Evolutionary conservation across 192 early-diverging fungal species (phyloP), one percentile per base, ranked within the genome.

Genomic region (Dispira parvispora): DNA sequence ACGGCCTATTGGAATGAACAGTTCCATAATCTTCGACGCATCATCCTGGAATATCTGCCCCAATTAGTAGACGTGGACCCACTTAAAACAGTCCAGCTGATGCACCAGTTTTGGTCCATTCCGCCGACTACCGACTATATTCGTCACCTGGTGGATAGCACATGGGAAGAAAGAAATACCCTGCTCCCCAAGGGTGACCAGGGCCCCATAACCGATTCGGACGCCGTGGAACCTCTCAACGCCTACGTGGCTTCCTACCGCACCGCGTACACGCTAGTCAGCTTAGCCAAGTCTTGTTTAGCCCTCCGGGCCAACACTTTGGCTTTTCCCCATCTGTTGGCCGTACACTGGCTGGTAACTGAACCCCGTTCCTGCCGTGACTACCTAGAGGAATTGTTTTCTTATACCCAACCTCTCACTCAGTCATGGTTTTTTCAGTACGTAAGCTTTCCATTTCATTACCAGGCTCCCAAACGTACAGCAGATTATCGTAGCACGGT

Each of bases 281-380:
- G 8, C 0, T 45, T 14, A 11, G 58, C 26, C 8, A 0, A 8
- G 12, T 1, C 10, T 12, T 13, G 58, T 43, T 25, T 61, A 16
- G 42, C 20, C 28, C 16, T 0, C 9, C 45, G 58, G 58, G 58
- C 58, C 6, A 61, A 61, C 44, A 25, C 43, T 32, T 20, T 61
- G 18, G 58, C 43, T 5, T 61, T 61, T 38, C 38, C 58, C 42
- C 58, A 61, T 61, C 25, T 61, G 28, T n/a, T 61, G 43, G 58
- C 58, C 6, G 16, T 61, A 0, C 58, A 61, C 43, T 61, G 58
- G 58, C n/a, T 61, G 28, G n/a, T 5, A 3, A 44, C 20, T 2
- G n/a, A 43, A 6, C 58, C 58, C n/a, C 38, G 50, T 52, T 20
- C 50, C 12, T 18, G 20, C 9, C 50, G 18, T 1, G 10, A 26